Conservation (phyloP, 495 filamentous ascomycete genomes). For the Xanthoparmelia taractica region DNA sequence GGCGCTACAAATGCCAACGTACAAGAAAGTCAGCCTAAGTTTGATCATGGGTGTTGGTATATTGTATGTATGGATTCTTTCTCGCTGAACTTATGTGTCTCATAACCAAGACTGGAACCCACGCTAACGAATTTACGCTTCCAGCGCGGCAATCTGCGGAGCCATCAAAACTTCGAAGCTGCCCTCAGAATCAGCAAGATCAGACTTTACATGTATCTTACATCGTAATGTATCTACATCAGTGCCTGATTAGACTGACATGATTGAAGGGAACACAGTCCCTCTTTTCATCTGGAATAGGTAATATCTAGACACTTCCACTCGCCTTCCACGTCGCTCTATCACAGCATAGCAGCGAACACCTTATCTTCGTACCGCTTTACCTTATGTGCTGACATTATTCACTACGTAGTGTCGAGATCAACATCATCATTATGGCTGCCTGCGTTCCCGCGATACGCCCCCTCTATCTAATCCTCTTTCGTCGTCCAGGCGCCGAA, state of each 20-base stretch:
- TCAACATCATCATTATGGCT: conserved; percentile 2
- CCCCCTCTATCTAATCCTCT: conserved; percentile 2
- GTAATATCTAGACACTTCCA: not conserved
- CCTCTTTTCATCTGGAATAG: not conserved
- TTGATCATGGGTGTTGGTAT: conserved; percentile 6
- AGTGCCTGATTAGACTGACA: not conserved
- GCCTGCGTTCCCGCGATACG: conserved; percentile 8
- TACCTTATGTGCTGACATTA: not conserved
- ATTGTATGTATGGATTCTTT: not conserved
- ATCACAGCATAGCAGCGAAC: not conserved
- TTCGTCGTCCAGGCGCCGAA: conserved; percentile 3
- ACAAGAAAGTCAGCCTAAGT: conserved; percentile 9
- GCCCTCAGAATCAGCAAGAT: not conserved
- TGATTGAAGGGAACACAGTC: not conserved
- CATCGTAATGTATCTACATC: not conserved
- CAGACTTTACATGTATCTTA: not conserved
- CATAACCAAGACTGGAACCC: too few relatives aligned
- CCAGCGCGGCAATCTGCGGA: not conserved
- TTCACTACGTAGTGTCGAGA: conserved; percentile 9
- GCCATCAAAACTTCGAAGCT: not conserved
- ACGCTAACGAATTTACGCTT: not conserved
- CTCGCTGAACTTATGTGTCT: not conserved
- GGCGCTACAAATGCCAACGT: not conserved
- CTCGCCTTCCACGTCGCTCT: not conserved
- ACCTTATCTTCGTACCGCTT: not conserved